These are phyloP conservation scores for Phialophora macrospora DNA, from an alignment of 2,329 filamentous ascomycete genomes.

Conservation along the genomic window DNA sequence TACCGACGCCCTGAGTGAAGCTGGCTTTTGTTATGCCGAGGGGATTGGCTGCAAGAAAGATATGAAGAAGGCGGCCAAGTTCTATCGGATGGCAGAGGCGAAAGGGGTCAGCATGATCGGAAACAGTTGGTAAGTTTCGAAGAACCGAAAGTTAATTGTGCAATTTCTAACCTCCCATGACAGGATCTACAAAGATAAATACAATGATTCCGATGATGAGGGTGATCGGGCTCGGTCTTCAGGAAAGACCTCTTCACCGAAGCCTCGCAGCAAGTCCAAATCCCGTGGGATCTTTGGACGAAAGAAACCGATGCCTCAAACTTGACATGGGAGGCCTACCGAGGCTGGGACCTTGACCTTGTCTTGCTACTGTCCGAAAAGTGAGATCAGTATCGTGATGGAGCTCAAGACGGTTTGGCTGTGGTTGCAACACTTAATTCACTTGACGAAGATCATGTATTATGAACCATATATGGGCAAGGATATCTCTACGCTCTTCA, in stretches of 20 bases:
- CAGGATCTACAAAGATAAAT: slow-evolving; percentile 41
- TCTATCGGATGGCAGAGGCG: slow-evolving; percentile 86
- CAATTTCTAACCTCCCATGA: slow-evolving; percentile 5
- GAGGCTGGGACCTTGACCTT: not conserved
- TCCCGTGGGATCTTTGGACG: slow-evolving; percentile 34
- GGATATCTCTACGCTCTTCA: slow-evolving; percentile 5
- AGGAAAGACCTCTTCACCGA: slow-evolving; percentile 25
- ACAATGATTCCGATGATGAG: slow-evolving; percentile 35
- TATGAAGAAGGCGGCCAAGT: slow-evolving; percentile 87
- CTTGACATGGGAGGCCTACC: not conserved
- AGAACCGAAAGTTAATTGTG: not conserved
- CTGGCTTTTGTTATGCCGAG: slow-evolving; percentile 94
- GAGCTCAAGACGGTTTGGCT: not conserved
- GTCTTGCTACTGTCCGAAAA: not conserved
- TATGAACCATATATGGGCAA: slow-evolving; percentile 18
- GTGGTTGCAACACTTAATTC: not conserved
- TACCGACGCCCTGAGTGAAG: slow-evolving; percentile 88
- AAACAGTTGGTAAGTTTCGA: slow-evolving; percentile 81
- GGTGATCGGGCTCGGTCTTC: slow-evolving; percentile 11
- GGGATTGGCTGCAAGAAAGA: slow-evolving; percentile 95
- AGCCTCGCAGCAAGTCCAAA: slow-evolving; percentile 35
- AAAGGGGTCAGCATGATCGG: slow-evolving; percentile 98
- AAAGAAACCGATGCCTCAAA: slow-evolving; percentile 25
- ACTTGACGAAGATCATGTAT: slow-evolving; percentile 28
- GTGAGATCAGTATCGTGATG: not conserved